phyloP scores from a whole-genome alignment of 2,329 filamentous ascomycete species.

The Exophiala spinifera region DNA sequence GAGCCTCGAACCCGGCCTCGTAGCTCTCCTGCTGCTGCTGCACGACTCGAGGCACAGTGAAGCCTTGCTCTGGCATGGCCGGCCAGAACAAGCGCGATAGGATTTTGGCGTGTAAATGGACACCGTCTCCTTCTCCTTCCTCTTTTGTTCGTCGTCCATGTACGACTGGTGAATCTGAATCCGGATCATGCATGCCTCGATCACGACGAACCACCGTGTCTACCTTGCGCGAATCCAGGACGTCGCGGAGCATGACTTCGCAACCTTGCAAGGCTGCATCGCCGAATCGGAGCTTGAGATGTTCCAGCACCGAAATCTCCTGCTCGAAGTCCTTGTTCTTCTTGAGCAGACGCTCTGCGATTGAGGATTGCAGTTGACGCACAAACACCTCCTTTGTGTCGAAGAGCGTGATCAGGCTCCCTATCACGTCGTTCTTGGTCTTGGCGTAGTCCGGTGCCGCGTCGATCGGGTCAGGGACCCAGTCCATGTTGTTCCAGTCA shows the following conservation, averaged over 20 bases:
- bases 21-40: conserved; percentile 65
- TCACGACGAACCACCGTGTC: conserved; percentile 64
- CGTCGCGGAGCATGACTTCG: conserved; percentile 95
- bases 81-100: conserved; percentile 95
- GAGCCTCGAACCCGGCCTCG: conserved; percentile 68
- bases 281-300: conserved; percentile 85
- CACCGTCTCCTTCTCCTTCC: conserved; percentile 23
- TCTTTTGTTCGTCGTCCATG: too few relatives aligned
- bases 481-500: conserved; percentile 89
- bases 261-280: conserved; percentile 83
- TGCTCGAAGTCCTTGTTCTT: conserved; percentile 69
- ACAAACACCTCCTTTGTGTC: conserved; percentile 90
- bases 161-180: not conserved
- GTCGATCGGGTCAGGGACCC: conserved; percentile 89
- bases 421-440: conserved; percentile 85
- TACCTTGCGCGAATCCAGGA: conserved; percentile 75
- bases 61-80: conserved; percentile 58
- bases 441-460: conserved; percentile 89
- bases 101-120: conserved; percentile 72
- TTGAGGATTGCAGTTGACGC: conserved; percentile 83
- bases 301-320: conserved; percentile 76
- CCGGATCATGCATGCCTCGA: conserved; percentile 34
- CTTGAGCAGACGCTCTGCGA: conserved; percentile 74
- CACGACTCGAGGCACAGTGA: conserved; percentile 46
- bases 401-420: conserved; percentile 81